Conservation (phyloP, 306 rosid genomes). For the Canavalia ensiformis region DNA sequence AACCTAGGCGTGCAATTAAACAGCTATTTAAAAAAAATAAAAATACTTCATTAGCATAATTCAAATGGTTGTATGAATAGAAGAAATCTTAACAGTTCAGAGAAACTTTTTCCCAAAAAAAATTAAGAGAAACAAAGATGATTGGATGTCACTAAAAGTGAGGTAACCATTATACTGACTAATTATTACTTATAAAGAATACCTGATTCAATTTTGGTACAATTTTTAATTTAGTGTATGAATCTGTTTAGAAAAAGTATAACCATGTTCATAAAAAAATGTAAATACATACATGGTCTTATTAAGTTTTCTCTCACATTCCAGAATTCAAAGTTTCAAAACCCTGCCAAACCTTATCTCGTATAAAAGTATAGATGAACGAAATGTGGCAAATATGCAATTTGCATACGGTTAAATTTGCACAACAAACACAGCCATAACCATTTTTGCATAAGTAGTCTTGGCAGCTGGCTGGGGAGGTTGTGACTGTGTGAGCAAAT, state of each 20-base stretch:
- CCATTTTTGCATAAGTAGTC: slow-evolving; percentile 1
- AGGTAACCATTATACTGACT: no score
- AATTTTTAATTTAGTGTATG: background rate
- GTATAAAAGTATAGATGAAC: background rate
- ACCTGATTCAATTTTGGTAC: no score
- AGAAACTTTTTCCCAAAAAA: no score
- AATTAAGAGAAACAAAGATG: background rate
- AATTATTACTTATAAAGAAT: no score
- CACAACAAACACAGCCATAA: background rate
- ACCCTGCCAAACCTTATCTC: slow-evolving; percentile 33
- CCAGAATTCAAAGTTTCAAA: background rate
- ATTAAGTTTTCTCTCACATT: background rate
- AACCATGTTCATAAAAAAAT: background rate
- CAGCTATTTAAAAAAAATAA: background rate
- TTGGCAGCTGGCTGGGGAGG: slow-evolving; percentile 13
- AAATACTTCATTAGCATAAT: background rate
- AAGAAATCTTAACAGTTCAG: no score
- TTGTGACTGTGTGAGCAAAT: background rate
- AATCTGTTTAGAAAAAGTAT: background rate
- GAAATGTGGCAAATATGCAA: background rate
- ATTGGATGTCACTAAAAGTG: background rate
- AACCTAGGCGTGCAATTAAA: background rate
- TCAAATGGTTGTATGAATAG: background rate
- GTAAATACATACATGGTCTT: background rate
- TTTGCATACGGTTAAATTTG: background rate